Base-by-base conservation (phyloP, 352 stramenopile species). In the Blastocystis sp. region DNA sequence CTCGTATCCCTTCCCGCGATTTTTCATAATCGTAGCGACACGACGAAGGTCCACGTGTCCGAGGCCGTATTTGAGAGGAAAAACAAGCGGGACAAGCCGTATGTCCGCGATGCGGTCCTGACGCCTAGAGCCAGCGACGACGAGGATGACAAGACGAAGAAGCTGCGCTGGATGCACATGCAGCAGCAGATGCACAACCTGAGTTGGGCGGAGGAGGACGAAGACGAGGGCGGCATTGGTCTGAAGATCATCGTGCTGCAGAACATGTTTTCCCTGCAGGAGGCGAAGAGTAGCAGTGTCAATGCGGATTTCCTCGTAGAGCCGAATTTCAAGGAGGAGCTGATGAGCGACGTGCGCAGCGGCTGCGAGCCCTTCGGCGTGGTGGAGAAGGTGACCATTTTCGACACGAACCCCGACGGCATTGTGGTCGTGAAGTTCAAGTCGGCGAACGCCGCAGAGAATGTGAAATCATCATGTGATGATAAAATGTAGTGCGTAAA, bases 91-190 rank as follows among this genome's bases (percentile, higher is more conserved):
- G 38, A 79, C 38, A 21, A 76, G 14, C 41, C 62, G 52, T 88
- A 28, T 21, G 0, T 21, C 17, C 61, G 10, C 7, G 11, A 5
- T 9, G 28, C 10, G 0, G 45, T 34, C 10, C 9, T 78, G 28
- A 67, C 23, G 28, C 17, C 11, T 62, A 88, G 64, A 34, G 34
- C 43, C 19, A 11, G 61, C 7, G 61, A 62, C 34, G 78, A 65
- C 28, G 52, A 76, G 28, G 78, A 88, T 61, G 78, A 88, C 52
- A 88, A 76, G 56, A 88, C 78, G n/a, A 79, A 88, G 78, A 69
- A 71, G 45, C 45, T 79, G 62, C 43, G 61, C 7, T 79, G 67
- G 78, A 88, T 88, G 64, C 61, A 66, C 43, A 77, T 69, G 61
- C 45, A 79, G 45, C 78, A 88, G 61, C 78, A 88, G 48, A 88